Evolutionary conservation across 176 grass and related monocot genomes (phyloP).

Genomic region (Secale cereale): DNA sequence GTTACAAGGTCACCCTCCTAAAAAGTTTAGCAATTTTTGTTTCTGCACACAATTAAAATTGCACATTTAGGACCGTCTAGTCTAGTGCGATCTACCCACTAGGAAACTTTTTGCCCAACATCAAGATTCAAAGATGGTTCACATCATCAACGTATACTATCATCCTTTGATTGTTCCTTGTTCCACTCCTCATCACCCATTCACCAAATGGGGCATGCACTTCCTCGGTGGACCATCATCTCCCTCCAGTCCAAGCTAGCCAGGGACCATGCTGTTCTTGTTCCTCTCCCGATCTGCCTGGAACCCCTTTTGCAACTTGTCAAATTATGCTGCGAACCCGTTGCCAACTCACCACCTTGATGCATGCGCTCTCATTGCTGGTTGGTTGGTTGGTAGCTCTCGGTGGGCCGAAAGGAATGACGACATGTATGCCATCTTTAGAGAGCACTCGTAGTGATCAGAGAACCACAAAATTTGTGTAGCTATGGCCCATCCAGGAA

Average conservation of each 20-base stretch:
- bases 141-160: background rate
- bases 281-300: background rate
- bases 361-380: slow-evolving; percentile 25
- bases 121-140: background rate
- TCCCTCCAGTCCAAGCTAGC: background rate
- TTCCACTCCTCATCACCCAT: background rate
- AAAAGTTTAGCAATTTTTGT: background rate
- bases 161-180: background rate
- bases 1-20: background rate
- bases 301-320: slow-evolving; percentile 5
- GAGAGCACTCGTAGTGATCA: background rate
- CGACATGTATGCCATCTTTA: background rate
- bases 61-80: background rate
- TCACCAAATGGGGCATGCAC: background rate
- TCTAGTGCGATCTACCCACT: background rate
- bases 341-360: slow-evolving; percentile 20
- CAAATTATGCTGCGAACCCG: slow-evolving; percentile 13
- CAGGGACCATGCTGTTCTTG: background rate
- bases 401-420: slow-evolving; percentile 10
- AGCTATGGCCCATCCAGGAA: background rate
- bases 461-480: background rate
- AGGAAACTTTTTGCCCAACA: background rate
- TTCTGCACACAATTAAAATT: background rate
- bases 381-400: slow-evolving; percentile 21
- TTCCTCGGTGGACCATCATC: background rate